Base-by-base conservation (phyloP, 2,329 filamentous ascomycete genomes). In the Apiospora marii region DNA sequence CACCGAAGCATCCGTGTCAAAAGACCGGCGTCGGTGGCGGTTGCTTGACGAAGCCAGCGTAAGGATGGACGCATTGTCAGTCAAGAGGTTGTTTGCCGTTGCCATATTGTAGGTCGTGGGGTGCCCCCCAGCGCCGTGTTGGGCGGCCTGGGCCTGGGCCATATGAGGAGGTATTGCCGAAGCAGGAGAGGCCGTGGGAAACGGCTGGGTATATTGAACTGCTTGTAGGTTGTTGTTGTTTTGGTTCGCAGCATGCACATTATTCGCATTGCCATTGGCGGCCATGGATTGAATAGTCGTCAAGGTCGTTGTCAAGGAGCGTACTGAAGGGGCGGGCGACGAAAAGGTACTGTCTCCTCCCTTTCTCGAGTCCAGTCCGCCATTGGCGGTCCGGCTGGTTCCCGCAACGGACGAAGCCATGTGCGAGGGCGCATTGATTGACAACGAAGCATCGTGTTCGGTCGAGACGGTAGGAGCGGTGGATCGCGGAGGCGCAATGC, bases 1-100 rank as follows among this genome's bases (percentile, higher is more conserved):
- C 51, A 96, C 93, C 0, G 93, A 96, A 6, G 94, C 94, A 80
- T 96, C 93, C 0, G 94, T 96, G 81, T 96, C 94, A 82, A 96
- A 91, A 43, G 93, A 95, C 73, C 93, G 90, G 68, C 94, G 89
- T 48, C 94, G 91, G 41, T 92, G 89, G 49, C 92, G 90, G 83
- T 96, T 94, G 75, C 92, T 94, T 0, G 93, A 95, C 4, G 93
- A 96, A 2, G 94, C 94, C 19, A 97, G 87, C 0, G 94, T 97
- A 73, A 97, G 84, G 76, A 97, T 95, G 37, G 93, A 96, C 30
- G 94, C 94, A 80, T 97, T 94, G 81, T 97, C 94, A 1, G 93
- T 94, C 46, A 96, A 85, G 7, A 96, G 87, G 77, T 94, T 94
- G 82, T 95, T 95, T 70, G 94, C 93, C 0, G 93, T 96, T 1